Evolutionary conservation across 2,329 filamentous ascomycete species (phyloP), one percentile per base, ranked within the genome.

Genomic region (Penicillium janthinellum): DNA sequence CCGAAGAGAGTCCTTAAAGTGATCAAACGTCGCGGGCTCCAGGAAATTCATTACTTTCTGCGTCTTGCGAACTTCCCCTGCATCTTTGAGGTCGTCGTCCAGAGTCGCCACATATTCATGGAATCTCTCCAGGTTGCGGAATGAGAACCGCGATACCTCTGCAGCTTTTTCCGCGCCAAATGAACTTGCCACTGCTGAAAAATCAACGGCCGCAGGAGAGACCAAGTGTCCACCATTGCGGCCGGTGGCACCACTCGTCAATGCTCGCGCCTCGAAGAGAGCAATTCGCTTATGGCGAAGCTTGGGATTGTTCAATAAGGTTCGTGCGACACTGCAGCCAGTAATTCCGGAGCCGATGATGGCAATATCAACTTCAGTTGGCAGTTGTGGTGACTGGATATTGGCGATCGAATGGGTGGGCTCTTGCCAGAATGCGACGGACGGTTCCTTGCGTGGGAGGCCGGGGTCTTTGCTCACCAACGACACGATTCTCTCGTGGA

Each of bases 281-380:
- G 51, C 39, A 10, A 54, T 54, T 7, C 51, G 51, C 15, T 54
- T 54, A 5, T 54, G 37, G 17, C 11, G 41, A 8, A 51, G 45
- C 25, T 45, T 34, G 37, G 48, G 35, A 20, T 65, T 61, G 11
- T 60, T 52, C 8, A 70, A 63, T 1, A 72, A 44, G 34, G 65
- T 60, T 44, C 65, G 64, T 1, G 69, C 62, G 12, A 66, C 69
- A 55, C 70, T 71, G 15, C 65, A 66, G 10, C 64, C 68, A 3
- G 68, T 68, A 35, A 72, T 69, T 0, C 69, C 70, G 37, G 67
- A 70, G 39, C 70, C 70, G 20, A 72, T 64, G n/a, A 72, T 65
- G 50, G 67, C 67, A 34, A 70, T 53, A 37, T 71, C 70, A 3
- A 62, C 61, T 25, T 58, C 31, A 31, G 61, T 37, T 10, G 64